Percentiles rank a stretch among this genome's conserved stretches.
Evolutionary conservation across 1,284 basidiomycete species (phyloP).

Genomic region (Meira nashicola): DNA sequence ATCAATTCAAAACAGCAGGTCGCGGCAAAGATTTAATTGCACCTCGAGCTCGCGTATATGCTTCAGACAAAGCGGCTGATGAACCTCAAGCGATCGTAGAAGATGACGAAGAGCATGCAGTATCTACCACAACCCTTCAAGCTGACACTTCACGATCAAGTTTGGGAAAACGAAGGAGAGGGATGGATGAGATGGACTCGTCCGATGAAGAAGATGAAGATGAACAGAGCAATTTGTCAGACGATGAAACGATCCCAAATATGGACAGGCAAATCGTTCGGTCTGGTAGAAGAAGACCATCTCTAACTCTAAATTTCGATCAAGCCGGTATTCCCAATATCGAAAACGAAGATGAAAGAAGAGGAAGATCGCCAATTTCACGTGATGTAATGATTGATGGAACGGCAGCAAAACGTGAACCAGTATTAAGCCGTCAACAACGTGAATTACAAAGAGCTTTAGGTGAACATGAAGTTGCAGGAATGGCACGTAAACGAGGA

Average conservation of each 20-base stretch:
- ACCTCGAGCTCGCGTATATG: constrained; percentile 16
- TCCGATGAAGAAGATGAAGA: constrained; percentile 12
- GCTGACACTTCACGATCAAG: neutral
- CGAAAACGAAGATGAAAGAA: constrained; percentile 1
- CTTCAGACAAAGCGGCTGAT: constrained; percentile 8
- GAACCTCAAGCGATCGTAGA: constrained; percentile 11
- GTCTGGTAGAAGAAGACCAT: constrained; percentile 7
- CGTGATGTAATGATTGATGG: neutral
- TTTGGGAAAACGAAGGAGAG: constrained; percentile 10
- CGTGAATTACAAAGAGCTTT: constrained; percentile 23
- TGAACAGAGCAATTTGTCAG: constrained; percentile 13
- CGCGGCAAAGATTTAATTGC: constrained; percentile 13
- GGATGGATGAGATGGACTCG: constrained; percentile 2
- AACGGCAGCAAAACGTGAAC: neutral
- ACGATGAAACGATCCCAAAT: neutral
- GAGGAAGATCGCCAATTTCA: constrained; percentile 1
- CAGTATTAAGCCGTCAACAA: constrained; percentile 10
- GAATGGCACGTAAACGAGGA: constrained; percentile 20
- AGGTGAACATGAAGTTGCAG: constrained; percentile 19
- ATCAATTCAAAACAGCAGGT: neutral
- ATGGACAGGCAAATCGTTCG: neutral
- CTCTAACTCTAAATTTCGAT: constrained; percentile 9
- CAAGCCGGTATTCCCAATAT: neutral
- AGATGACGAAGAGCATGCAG: neutral
- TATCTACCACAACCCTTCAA: too few relatives aligned